Percentiles rank a stretch among this genome's conserved stretches.
These are phyloP conservation scores for Pseudogymnoascus sp. DNA, from an alignment of 2,329 filamentous ascomycete genomes.

Conservation along the genomic window DNA sequence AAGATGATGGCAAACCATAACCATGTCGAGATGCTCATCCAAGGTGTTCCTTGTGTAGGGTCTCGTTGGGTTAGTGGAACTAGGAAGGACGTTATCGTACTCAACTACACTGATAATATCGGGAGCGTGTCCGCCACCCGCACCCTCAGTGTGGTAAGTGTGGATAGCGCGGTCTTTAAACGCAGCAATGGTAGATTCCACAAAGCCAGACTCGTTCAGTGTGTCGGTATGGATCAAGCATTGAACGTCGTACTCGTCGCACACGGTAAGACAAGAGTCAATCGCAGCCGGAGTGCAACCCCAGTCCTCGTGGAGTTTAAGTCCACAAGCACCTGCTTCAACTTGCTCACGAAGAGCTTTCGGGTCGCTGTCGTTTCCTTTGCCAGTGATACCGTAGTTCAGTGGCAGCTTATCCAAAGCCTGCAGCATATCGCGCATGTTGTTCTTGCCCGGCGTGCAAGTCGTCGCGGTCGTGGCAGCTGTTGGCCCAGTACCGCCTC, in stretches of 20 bases:
- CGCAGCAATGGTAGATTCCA: conserved; percentile 79
- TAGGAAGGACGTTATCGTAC: conserved; percentile 78
- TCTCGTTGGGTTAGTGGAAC: conserved; percentile 84
- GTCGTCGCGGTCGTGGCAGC: conserved; percentile 88
- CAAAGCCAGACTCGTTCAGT: conserved; percentile 94
- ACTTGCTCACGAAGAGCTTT: conserved; percentile 69
- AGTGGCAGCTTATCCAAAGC: conserved; percentile 73
- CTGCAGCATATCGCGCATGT: conserved; percentile 84
- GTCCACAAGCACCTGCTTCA: conserved; percentile 73
- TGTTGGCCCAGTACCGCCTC: conserved; percentile 86
- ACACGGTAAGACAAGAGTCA: conserved; percentile 75
- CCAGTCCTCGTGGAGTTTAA: conserved; percentile 97
- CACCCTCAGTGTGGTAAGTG: conserved; percentile 94
- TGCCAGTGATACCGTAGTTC: conserved; percentile 86
- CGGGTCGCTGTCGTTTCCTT: conserved; percentile 76
- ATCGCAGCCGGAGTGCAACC: conserved; percentile 85
- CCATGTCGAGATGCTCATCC: conserved; percentile 94
- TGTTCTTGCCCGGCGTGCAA: conserved; percentile 77
- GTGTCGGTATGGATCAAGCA: conserved; percentile 94
- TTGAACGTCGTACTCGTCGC: conserved; percentile 86
- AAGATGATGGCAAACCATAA: conserved; percentile 96
- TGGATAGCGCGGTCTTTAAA: conserved; percentile 86
- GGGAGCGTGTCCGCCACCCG: conserved; percentile 87
- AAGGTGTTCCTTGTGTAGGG: conserved; percentile 88
- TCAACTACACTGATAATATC: conserved; percentile 95